phyloP scores from a whole-genome alignment of 139 green algal species.

The Chlorella vulgaris region DNA sequence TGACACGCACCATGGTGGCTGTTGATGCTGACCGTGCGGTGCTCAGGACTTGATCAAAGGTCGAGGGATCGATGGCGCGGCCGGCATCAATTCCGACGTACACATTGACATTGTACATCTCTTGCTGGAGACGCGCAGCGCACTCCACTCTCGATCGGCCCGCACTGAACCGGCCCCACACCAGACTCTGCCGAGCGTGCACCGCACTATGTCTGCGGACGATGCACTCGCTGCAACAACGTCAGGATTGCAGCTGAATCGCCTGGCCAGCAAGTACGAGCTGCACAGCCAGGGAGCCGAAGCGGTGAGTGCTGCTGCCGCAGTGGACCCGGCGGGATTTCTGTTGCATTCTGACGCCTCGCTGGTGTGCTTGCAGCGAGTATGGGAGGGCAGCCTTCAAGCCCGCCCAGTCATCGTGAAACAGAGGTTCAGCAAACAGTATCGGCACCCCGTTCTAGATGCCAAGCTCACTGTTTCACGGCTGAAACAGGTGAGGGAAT shows the following conservation, averaged over 20 bases:
- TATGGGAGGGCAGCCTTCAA: constrained; percentile 64
- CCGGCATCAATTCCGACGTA: too few species aligned
- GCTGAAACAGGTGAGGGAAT: constrained; percentile 41
- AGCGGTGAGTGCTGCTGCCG: constrained; percentile 32
- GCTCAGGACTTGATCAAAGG: too few species aligned
- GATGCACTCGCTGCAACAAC: too few species aligned
- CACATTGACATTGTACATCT: too few species aligned
- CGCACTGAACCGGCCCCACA: too few species aligned
- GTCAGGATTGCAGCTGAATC: too few species aligned
- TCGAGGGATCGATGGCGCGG: too few species aligned
- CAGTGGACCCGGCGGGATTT: not conserved
- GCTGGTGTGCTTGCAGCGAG: constrained; percentile 46
- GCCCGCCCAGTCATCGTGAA: constrained; percentile 72
- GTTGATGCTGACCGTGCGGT: too few species aligned
- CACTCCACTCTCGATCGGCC: too few species aligned
- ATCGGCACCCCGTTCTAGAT: constrained; percentile 82
- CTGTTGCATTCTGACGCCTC: not conserved
- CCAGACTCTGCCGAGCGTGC: not conserved
- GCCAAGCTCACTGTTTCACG: constrained; percentile 69
- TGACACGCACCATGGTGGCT: too few species aligned
- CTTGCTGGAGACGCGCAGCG: too few species aligned
- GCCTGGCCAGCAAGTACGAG: too few species aligned
- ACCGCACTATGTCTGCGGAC: not conserved
- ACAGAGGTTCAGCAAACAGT: constrained; percentile 88
- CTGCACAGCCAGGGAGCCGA: constrained; percentile 51